phyloP scores from a whole-genome alignment of 148 eudicot genomes.

The Euryodendron excelsum region DNA sequence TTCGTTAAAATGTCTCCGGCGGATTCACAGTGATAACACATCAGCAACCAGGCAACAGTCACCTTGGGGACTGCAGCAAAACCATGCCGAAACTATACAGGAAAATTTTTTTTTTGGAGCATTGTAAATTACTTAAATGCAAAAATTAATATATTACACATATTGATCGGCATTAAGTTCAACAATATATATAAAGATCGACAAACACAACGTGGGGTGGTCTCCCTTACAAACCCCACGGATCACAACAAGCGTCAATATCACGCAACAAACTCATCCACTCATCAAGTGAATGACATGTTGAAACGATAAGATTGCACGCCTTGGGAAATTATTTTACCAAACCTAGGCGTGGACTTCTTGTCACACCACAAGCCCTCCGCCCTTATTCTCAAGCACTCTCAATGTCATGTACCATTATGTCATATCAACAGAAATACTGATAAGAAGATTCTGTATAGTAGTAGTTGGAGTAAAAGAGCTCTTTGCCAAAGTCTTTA shows the following conservation, averaged over 20 bases:
- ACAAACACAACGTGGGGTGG: not conserved
- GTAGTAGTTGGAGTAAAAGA: not conserved
- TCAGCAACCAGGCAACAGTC: no score
- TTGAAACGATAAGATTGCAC: not conserved
- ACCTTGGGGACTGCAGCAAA: no score
- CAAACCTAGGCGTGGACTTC: slow-evolving; percentile 1
- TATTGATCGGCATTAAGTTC: not conserved
- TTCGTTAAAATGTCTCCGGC: no score
- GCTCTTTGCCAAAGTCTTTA: slow-evolving; percentile 20
- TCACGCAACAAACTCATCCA: not conserved
- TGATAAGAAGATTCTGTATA: not conserved
- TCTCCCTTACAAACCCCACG: not conserved
- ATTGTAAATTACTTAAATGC: not conserved
- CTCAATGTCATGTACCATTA: not conserved
- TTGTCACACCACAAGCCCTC: not conserved
- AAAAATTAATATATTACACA: not conserved
- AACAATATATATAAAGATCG: not conserved
- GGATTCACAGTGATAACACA: no score
- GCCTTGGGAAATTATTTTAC: not conserved
- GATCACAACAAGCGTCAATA: not conserved
- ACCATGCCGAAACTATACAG: no score
- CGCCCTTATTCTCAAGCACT: not conserved
- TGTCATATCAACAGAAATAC: not conserved
- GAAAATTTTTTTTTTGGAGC: not conserved
- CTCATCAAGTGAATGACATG: not conserved